Base-by-base conservation (phyloP, 2,329 filamentous ascomycete genomes). In the Colletotrichum liriopes region DNA sequence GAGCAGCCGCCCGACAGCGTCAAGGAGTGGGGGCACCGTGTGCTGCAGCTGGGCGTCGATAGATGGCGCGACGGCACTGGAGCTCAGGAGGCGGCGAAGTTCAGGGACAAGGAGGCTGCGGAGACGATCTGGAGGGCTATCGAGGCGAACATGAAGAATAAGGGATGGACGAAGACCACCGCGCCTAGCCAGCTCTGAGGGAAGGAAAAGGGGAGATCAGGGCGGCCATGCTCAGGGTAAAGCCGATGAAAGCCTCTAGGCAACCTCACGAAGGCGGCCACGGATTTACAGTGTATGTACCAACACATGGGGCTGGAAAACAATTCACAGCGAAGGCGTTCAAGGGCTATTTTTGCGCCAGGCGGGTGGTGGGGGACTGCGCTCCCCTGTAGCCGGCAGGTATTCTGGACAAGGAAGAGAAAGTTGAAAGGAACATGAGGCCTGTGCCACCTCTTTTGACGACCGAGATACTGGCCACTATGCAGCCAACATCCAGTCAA, bases 41-140 rank as follows among this genome's bases (percentile, higher is more conserved):
- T 99, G 29, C 83, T 94, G 78, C 91, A 89, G 52, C 93, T 93
- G 63, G 89, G 90, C 60, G 89, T 99, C n/a, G 96, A 98, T 79
- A 93, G 96, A 78, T 97, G 93, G 90, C 92, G 91, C 51, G 86
- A 88, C 55, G 85, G 86, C 18, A 80, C 79, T 2, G 78, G 80
- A 35, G 82, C 84, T 2, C 82, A 86, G 5, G 88, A 90, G 74
- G 82, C 84, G 26, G 88, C 88, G 72, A 86, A 88, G 16, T 98
- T 96, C 91, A 88, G 96, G 77, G 96, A 99, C 83, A 89, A 95
- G 62, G 96, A 98, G 85, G 92, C 97, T 23, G 94, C 98, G 12
- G 96, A 98, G 86, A 88, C 91, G 71, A 94, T 99, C 73, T 99
- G 96, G 96, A 93, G 93, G 79, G 87, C 90, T 5, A 93, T 99